phyloP scores from a whole-genome alignment of 1,284 basidiomycete genomes.

The Ceratobasidium sp. region DNA sequence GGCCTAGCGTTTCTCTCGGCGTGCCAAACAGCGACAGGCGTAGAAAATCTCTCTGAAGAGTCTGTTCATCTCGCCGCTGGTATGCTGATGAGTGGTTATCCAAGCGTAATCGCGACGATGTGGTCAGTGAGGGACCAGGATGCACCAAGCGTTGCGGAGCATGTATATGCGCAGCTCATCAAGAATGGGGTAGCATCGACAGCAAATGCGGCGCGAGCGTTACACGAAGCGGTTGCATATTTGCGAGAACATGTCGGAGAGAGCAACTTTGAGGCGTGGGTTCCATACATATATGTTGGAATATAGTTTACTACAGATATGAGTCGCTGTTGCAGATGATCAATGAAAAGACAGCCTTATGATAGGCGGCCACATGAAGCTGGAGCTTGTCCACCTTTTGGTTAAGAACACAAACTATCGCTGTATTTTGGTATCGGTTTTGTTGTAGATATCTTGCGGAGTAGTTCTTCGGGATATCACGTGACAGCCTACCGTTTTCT shows the following conservation, averaged over 20 bases:
- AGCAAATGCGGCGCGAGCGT: background rate
- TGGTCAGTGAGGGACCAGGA: slow-evolving; percentile 19
- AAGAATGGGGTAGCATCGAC: background rate
- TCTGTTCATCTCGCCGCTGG: slow-evolving; percentile 44
- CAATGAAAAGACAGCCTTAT: no score
- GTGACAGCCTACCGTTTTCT: no score
- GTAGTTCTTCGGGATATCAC: no score
- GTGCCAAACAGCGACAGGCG: slow-evolving; percentile 30
- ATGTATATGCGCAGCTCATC: background rate
- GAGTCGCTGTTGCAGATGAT: background rate
- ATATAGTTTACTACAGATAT: background rate
- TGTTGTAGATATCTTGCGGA: no score
- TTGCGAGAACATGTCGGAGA: slow-evolving; percentile 12
- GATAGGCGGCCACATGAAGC: no score
- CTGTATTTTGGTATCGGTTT: no score
- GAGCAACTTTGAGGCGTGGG: slow-evolving; percentile 1
- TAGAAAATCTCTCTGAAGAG: slow-evolving; percentile 45
- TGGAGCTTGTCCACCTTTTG: no score
- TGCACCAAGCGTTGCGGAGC: slow-evolving; percentile 3
- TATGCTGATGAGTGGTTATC: slow-evolving; percentile 47
- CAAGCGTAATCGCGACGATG: slow-evolving; percentile 29
- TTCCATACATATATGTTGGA: slow-evolving; percentile 23
- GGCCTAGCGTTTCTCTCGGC: slow-evolving; percentile 24
- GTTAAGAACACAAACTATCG: no score
- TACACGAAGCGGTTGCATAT: background rate